Base-by-base conservation (phyloP, 2,329 filamentous ascomycete species). In the Colletotrichum sp. region DNA sequence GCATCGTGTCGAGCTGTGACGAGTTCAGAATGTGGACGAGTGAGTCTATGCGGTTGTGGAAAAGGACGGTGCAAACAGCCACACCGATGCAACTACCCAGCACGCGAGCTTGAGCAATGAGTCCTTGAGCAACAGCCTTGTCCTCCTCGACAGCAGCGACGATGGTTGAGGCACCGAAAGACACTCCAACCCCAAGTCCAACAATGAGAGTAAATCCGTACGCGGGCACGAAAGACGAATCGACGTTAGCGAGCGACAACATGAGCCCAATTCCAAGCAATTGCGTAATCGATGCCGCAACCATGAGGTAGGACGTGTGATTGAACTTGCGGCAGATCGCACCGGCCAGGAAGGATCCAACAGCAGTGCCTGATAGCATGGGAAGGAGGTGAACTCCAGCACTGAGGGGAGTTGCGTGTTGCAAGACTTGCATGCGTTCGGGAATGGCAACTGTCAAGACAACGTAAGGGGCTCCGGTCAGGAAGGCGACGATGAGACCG, bases 71-170 rank as follows among this genome's bases (percentile, higher is more conserved):
- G 77, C 91, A 91, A 28, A 89, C 81, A 0, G 90, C 88, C 58
- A 93, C 85, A 2, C 91, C 91, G 32, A 92, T 85, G 48, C 89
- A 89, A 4, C 91, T 91, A 2, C 91, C 91, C 3, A 93, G 82
- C 0, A 92, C 89, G 16, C 91, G 87, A 3, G 89, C 87, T 81
- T 93, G 91, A 2, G 91, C 89, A 12, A 92, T 86, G 6, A 90
- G 88, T 0, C 91, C 91, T 77, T 92, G 90, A 0, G 90, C 90
- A 3, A 90, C 89, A 1, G 91, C 91, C 65, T 90, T 84, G 69
- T 91, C 88, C 72, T 84, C 84, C 62, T 91, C 86, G 16, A 91
- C 85, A 61, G 88, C 89, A 4, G 89, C 90, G 78, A 92, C 88
- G 73, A 92, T 90, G 1, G 90, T 91, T 9, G 88, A 88, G 4